Conservation (phyloP, 495 filamentous ascomycete species). For the Hypoxylon subgilvum region DNA sequence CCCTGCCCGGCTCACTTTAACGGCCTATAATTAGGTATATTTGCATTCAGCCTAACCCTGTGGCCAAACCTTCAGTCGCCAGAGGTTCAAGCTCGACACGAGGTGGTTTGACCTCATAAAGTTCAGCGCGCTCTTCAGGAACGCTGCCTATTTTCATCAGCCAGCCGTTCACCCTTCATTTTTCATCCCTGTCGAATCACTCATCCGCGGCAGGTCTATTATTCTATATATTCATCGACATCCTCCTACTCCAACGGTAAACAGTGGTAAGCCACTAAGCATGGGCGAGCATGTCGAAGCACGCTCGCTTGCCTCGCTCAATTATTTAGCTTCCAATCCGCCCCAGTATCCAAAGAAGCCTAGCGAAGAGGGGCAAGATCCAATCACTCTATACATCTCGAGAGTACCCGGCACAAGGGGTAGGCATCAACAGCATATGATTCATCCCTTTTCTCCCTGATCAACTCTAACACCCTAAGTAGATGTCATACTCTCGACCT, state of each 20-base stretch:
- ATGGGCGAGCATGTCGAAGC: conserved; percentile 70
- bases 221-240: neutral
- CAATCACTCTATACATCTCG: conserved; percentile 85
- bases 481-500: conserved; percentile 94
- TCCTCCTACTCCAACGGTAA: neutral
- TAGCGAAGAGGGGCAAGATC: conserved; percentile 66
- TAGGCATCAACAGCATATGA: conserved; percentile 44
- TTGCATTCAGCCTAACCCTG: conserved; percentile 19
- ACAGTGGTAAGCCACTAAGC: neutral
- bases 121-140: conserved; percentile 1
- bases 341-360: conserved; percentile 80
- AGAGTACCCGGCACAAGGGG: conserved; percentile 89
- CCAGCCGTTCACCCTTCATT: conserved; percentile 1
- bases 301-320: conserved; percentile 79
- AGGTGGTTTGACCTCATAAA: conserved; percentile 14
- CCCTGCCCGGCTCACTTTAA: conserved; percentile 16
- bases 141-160: neutral
- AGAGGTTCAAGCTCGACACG: conserved; percentile 13
- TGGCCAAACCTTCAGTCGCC: conserved; percentile 18
- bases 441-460: conserved; percentile 9
- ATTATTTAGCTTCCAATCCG: conserved; percentile 81
- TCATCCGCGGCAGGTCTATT: neutral
- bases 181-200: conserved; percentile 19
- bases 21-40: conserved; percentile 20
- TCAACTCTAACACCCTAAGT: conserved; percentile 21